A percentile compares a stretch with the other conserved stretches of the same genome.
phyloP scores from a whole-genome alignment of 2,329 filamentous ascomycete species.

The Ophiosphaerella herpotricha region DNA sequence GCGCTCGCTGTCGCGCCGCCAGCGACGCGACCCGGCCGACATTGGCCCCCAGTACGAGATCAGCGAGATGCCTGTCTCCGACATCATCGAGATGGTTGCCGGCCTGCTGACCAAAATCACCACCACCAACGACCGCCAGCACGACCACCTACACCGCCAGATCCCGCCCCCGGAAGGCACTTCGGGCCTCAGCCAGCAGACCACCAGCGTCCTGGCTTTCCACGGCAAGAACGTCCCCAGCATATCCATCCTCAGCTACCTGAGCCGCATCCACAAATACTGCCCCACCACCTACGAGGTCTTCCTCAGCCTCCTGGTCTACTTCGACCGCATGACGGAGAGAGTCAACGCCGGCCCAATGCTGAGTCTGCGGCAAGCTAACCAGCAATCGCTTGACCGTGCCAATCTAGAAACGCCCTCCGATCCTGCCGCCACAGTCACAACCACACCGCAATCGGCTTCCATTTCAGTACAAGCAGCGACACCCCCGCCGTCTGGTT shows the following conservation, averaged over 20 bases:
- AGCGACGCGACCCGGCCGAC: conserved; percentile 54
- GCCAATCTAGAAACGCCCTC: conserved; percentile 32
- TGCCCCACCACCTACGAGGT: conserved; percentile 98
- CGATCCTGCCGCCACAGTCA: conserved; percentile 34
- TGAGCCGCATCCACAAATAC: conserved; percentile 97
- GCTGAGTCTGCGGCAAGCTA: conserved; percentile 62
- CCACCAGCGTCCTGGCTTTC: conserved; percentile 83
- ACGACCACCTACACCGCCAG: conserved; percentile 83
- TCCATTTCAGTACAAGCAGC: conserved; percentile 49
- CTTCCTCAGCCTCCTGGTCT: conserved; percentile 91
- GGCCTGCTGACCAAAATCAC: conserved; percentile 96
- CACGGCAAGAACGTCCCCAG: conserved; percentile 97
- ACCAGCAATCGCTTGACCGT: conserved; percentile 54
- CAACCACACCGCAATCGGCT: conserved; percentile 12
- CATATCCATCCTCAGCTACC: conserved; percentile 94
- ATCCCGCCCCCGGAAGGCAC: conserved; percentile 65
- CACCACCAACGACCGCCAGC: conserved; percentile 91
- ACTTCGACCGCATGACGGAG: conserved; percentile 99
- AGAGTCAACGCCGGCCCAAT: conserved; percentile 82
- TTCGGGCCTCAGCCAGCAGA: conserved; percentile 65
- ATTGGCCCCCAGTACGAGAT: conserved; percentile 79
- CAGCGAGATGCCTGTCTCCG: conserved; percentile 93
- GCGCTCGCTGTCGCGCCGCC: conserved; percentile 46
- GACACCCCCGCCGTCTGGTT: conserved; percentile 56
- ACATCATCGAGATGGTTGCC: conserved; percentile 99